A percentile compares a stretch with the other conserved stretches of the same genome.
These are phyloP conservation scores for Colletotrichum viniferum DNA, from an alignment of 2,329 filamentous ascomycete genomes.

Conservation along the genomic window DNA sequence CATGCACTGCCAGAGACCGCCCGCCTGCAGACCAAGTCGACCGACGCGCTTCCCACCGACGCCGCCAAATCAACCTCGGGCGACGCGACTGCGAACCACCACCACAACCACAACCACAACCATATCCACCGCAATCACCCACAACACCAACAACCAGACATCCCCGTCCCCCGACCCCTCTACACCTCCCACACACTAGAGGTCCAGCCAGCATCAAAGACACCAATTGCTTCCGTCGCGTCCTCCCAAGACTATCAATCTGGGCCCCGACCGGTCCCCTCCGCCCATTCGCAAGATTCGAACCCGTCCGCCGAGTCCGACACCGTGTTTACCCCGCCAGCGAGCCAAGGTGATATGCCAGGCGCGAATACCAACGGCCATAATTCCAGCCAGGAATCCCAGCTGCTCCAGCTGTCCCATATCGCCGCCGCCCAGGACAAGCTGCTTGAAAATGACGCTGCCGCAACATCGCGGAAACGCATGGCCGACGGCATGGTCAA, in stretches of 20 bases:
- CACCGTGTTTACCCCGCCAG: slow-evolving; percentile 31
- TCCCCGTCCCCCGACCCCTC: background rate
- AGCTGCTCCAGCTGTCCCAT: slow-evolving; percentile 62
- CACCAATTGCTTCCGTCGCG: slow-evolving; percentile 27
- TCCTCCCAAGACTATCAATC: slow-evolving; percentile 5
- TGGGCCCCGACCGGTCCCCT: slow-evolving; percentile 21
- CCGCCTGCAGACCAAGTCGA: background rate
- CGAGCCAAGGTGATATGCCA: slow-evolving; percentile 26
- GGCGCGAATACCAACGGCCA: slow-evolving; percentile 36
- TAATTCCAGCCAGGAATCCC: slow-evolving; percentile 57
- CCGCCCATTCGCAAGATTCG: slow-evolving; percentile 32
- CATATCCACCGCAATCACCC: background rate
- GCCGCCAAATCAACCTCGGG: slow-evolving; percentile 2
- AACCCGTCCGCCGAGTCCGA: slow-evolving; percentile 29
- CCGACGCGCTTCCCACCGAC: slow-evolving; percentile 4
- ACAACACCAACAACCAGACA: background rate
- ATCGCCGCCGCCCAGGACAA: slow-evolving; percentile 59
- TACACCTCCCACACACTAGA: slow-evolving; percentile 8
- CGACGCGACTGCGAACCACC: slow-evolving; percentile 21
- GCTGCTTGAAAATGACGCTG: slow-evolving; percentile 41
- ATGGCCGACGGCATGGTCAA: slow-evolving; percentile 80
- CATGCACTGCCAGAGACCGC: background rate
- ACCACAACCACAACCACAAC: background rate
- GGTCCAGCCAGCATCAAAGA: slow-evolving; percentile 23
- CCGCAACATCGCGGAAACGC: slow-evolving; percentile 65